Percentiles rank a stretch among this genome's conserved stretches.
These are phyloP conservation scores for Botrytis tulipae DNA, from an alignment of 2,329 filamentous ascomycete species.

Conservation along the genomic window DNA sequence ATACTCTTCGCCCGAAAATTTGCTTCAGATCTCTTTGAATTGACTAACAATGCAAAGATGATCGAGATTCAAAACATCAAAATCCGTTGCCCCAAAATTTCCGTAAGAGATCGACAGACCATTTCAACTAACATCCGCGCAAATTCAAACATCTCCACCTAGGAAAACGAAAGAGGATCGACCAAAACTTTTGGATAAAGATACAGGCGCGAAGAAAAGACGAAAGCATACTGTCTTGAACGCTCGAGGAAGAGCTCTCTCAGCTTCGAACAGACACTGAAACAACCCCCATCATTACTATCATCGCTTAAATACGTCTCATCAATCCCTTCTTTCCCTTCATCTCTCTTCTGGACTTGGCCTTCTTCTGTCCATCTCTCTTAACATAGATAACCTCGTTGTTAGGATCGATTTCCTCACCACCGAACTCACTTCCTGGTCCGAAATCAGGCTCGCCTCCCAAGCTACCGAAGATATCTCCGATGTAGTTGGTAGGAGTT, in stretches of 20 bases:
- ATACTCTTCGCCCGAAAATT: too few species aligned
- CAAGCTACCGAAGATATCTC: slow-evolving; percentile 67
- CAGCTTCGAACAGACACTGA: neutral
- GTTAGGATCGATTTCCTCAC: neutral
- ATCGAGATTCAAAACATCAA: neutral
- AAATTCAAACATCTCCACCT: neutral
- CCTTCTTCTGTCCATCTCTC: slow-evolving; percentile 12
- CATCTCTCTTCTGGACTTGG: slow-evolving; percentile 8
- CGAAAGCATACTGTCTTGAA: neutral
- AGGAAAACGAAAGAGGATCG: neutral
- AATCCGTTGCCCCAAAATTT: too few species aligned
- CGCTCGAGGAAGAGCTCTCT: neutral
- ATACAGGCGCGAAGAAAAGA: neutral
- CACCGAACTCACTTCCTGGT: slow-evolving; percentile 32
- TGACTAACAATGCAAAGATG: neutral
- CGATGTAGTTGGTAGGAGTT: slow-evolving; percentile 57
- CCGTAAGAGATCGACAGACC: neutral
- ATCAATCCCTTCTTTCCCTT: slow-evolving; percentile 19
- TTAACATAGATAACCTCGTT: neutral
- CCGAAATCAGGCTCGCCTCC: slow-evolving; percentile 66
- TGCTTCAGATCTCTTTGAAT: too few species aligned
- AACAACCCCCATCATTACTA: neutral
- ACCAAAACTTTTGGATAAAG: slow-evolving; percentile 8
- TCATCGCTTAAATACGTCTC: neutral
- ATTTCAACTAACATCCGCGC: neutral